These are phyloP conservation scores for Colletotrichum plurivorum DNA, from an alignment of 2,329 filamentous ascomycete genomes.

Conservation along the genomic window DNA sequence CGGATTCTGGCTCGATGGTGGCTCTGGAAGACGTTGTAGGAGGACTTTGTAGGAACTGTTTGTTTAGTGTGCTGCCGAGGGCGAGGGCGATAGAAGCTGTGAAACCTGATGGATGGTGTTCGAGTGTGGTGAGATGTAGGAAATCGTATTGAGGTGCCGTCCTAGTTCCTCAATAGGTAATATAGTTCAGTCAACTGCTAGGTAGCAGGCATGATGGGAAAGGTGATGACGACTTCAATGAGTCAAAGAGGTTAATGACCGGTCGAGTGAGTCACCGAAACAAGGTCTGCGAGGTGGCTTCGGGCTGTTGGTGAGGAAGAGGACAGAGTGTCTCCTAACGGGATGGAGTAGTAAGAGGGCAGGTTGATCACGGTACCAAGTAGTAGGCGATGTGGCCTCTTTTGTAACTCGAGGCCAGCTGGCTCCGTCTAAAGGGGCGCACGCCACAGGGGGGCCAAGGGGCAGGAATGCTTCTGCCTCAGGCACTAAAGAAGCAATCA, in stretches of 20 bases:
- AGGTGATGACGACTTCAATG: conserved; percentile 44
- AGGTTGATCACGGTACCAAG: background rate
- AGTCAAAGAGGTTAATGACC: conserved; percentile 38
- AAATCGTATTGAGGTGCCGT: conserved; percentile 50
- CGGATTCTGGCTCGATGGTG: conserved; percentile 33
- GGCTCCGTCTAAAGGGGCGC: conserved; percentile 29
- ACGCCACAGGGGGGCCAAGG: conserved; percentile 7
- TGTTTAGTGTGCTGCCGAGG: background rate
- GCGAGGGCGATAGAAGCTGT: background rate
- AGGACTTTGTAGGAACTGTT: background rate
- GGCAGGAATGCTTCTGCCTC: conserved; percentile 14
- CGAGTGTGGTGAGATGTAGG: conserved; percentile 9
- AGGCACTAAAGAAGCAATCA: conserved; percentile 12
- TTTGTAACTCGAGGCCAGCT: conserved; percentile 42
- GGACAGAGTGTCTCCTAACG: conserved; percentile 38
- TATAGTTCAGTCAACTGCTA: conserved; percentile 33
- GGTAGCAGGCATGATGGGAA: conserved; percentile 43
- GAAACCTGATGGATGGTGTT: conserved; percentile 32
- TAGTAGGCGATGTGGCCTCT: conserved; percentile 41
- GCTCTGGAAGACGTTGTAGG: background rate
- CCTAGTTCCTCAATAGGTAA: conserved; percentile 55
- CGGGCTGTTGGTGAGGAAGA: conserved; percentile 7
- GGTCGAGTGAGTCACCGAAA: conserved; percentile 35
- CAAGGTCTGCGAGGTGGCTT: conserved; percentile 1
- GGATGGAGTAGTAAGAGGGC: conserved; percentile 1